Percentiles rank a stretch among this genome's conserved stretches.
Conservation (phyloP, 169 alveolate species). For the Miamiensis avidus region DNA sequence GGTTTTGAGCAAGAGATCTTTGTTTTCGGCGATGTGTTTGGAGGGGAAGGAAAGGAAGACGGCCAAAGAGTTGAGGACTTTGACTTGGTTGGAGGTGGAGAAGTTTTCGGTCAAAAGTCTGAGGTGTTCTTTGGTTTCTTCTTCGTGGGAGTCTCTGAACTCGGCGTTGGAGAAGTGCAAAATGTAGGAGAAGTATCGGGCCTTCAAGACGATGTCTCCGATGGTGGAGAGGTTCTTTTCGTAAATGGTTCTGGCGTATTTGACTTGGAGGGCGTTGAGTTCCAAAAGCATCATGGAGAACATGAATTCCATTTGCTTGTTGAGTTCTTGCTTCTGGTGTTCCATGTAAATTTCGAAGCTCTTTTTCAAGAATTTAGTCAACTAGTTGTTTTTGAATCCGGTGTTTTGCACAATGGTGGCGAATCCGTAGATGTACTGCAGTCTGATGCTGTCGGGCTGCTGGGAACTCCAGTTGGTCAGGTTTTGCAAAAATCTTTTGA, state of each 20-base stretch:
- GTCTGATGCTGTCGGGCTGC: background rate
- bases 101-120: no score
- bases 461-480: background rate
- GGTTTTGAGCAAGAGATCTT: background rate
- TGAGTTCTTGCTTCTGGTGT: background rate
- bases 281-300: background rate
- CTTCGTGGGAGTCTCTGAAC: background rate
- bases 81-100: background rate
- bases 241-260: background rate
- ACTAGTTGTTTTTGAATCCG: background rate
- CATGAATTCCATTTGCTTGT: background rate
- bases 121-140: background rate
- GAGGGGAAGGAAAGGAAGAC: background rate
- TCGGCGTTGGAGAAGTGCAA: background rate
- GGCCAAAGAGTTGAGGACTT: background rate
- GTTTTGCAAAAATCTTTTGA: background rate
- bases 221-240: background rate
- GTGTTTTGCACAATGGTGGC: background rate
- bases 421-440: background rate
- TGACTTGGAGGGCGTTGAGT: background rate
- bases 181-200: background rate
- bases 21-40: background rate
- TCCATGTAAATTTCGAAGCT: background rate
- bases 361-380: background rate
- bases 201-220: background rate